Evolutionary conservation across 805 yeast genomes (phyloP).

Genomic region (Candida yuanshanica): DNA sequence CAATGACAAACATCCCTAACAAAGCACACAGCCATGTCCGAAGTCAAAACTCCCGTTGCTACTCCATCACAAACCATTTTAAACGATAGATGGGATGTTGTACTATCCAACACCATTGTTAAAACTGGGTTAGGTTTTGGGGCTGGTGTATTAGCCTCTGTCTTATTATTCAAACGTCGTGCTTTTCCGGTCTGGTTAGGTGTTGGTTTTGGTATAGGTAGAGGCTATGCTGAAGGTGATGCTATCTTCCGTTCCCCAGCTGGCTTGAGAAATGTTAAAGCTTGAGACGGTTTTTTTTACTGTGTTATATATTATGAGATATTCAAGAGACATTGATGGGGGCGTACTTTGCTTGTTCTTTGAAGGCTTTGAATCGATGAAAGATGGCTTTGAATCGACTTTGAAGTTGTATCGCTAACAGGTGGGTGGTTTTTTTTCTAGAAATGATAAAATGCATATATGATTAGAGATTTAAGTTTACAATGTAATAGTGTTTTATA

Average conservation of each 20-base stretch:
- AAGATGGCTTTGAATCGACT: background rate
- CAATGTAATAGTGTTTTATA: background rate
- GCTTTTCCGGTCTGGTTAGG: slow-evolving; percentile 98
- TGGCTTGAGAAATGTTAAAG: slow-evolving; percentile 71
- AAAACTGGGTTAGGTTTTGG: slow-evolving; percentile 97
- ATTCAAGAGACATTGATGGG: background rate
- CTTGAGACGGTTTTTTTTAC: slow-evolving; percentile 36
- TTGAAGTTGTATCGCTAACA: background rate
- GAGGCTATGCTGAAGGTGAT: slow-evolving; percentile 98
- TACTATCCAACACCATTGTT: slow-evolving; percentile 86
- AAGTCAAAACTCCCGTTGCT: slow-evolving; percentile 21
- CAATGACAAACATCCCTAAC: background rate
- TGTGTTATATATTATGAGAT: background rate
- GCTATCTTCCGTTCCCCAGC: slow-evolving; percentile 85
- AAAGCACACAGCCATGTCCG: slow-evolving; percentile 9
- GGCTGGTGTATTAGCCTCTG: slow-evolving; percentile 90
- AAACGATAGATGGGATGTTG: slow-evolving; percentile 90
- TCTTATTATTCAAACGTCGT: slow-evolving; percentile 85
- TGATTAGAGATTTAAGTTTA: background rate
- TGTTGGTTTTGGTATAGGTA: slow-evolving; percentile 94
- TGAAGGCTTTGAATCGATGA: background rate
- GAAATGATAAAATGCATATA: background rate
- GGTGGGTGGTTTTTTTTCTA: background rate
- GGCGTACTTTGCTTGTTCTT: background rate
- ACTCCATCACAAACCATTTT: slow-evolving; percentile 52